Base-by-base conservation (phyloP, 2,329 filamentous ascomycete species). In the Ophiostoma perfectum region DNA sequence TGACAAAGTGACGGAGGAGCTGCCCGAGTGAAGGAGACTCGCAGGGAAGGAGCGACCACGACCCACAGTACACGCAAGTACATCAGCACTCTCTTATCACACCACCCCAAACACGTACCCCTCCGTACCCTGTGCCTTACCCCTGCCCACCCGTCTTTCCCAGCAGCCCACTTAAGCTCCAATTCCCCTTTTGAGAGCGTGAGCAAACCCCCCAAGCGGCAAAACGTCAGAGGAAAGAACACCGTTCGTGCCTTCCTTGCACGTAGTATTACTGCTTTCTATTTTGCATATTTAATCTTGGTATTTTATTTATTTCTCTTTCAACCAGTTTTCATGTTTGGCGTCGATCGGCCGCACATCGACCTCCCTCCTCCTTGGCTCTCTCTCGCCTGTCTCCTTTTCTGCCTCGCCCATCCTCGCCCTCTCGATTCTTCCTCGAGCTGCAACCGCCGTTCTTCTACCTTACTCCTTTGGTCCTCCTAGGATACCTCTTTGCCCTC, bases 91-190 rank as follows among this genome's bases (percentile, higher is more conserved):
- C 27, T 38, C 27, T 6, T 60, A 2, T 27, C 11, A 39, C 55
- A 16, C 16, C 5, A 39, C 8, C 60, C n/a, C 41, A 27, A 44
- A n/a, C 42, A 47, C n/a, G 63, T 64, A 64, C 42, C 41, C 63
- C 42, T 42, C 39, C 39, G 63, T 64, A 64, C 16, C 42, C 18
- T n/a, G 67, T 65, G 62, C 27, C 42, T 47, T 45, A 52, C 64
- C 67, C 60, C 45, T 67, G 52, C 18, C 65, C 16, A 39, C 38
- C 27, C 39, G 27, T 41, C 66, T 44, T 44, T 70, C 69, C 58
- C 69, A 68, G 66, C 66, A 66, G 68, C 64, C 66, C 42, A 58
- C 45, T 44, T 14, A 63, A 69, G 68, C 66, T 67, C 64, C 42
- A 66, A 45, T 66, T 65, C 27, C n/a, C 49, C n/a, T 55, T 55